Base-by-base conservation (phyloP, 768 basidiomycete genomes). In the Trametes cinnabarina region DNA sequence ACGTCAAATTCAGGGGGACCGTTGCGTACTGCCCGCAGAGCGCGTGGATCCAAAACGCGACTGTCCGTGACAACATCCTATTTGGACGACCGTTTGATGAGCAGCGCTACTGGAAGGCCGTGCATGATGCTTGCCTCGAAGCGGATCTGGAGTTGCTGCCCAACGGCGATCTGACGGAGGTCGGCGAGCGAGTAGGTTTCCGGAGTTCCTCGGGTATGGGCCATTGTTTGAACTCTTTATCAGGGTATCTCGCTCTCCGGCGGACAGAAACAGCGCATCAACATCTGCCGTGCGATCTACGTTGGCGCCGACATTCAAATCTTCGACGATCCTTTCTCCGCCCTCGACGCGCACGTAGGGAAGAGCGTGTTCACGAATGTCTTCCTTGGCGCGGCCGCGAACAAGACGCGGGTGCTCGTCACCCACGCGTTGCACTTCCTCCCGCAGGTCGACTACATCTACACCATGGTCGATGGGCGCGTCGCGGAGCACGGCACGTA, bases 1-100 rank as follows among this genome's bases (percentile, higher is more conserved):
- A 73, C 9, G 82, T 91, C 23, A 55, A 51, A 30, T 90, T 94
- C 65, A 87, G 90, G 55, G 91, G 88, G 0, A 81, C 82, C 10
- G 81, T 93, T 10, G 86, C 85, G 0, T 92, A 94, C 70, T 94
- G 90, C 64, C 85, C 87, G 15, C 94, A 98, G 68, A 86, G 79
- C 42, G 88, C 94, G 11, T 97, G 94, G 93, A 95, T 98, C 57
- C 91, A 94, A 84, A 89, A 92, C 70, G 82, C 91, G 0, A 95
- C 93, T 0, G 82, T 95, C 32, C 80, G 92, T 50, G 92, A 96
- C 43, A 97, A 96, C 65, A 84, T 97, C 52, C 85, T 88, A 62
- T 97, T 97, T 57, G 94, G 94, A 35, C 78, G 85, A 32, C 85
- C 88, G 6, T 93, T 87, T 63, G 89, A 94, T 25, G 86, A 88